Evolutionary conservation across 1,284 basidiomycete genomes (phyloP).

Genomic region (Ustilago shanxiensis): DNA sequence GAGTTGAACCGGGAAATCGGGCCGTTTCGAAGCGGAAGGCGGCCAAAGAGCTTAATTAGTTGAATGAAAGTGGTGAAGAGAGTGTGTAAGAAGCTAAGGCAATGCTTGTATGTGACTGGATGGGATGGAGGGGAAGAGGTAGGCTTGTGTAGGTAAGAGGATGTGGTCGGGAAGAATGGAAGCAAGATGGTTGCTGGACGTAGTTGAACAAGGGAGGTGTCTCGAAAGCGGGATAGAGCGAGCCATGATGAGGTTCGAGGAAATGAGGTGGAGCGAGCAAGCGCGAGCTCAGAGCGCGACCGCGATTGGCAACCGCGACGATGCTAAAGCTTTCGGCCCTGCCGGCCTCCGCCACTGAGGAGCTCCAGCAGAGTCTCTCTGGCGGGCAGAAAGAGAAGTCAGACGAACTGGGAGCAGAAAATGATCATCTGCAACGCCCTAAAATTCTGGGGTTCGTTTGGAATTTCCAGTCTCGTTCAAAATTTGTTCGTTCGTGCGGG

Average conservation of each 20-base stretch:
- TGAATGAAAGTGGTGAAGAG: constrained; percentile 3
- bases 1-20: constrained; percentile 7
- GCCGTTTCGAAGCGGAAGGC: background rate
- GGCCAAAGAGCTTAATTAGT: background rate
- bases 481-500: background rate
- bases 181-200: background rate
- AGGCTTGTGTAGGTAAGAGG: background rate
- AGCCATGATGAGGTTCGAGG: constrained; percentile 4
- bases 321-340: constrained; percentile 1
- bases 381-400: too few relatives aligned
- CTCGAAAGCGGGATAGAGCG: background rate
- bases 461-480: constrained; percentile 14
- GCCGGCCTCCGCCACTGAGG: background rate
- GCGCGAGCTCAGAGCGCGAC: constrained; percentile 27
- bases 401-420: background rate
- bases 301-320: constrained; percentile 14
- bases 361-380: background rate
- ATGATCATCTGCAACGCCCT: constrained; percentile 1
- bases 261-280: constrained; percentile 13
- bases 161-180: constrained; percentile 17
- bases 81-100: background rate
- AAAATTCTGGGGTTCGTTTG: constrained; percentile 3
- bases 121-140: background rate
- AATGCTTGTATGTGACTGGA: background rate
- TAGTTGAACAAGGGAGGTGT: background rate